phyloP scores from a whole-genome alignment of 441 rosid species.

The Cnidoscolus chayamansa region DNA sequence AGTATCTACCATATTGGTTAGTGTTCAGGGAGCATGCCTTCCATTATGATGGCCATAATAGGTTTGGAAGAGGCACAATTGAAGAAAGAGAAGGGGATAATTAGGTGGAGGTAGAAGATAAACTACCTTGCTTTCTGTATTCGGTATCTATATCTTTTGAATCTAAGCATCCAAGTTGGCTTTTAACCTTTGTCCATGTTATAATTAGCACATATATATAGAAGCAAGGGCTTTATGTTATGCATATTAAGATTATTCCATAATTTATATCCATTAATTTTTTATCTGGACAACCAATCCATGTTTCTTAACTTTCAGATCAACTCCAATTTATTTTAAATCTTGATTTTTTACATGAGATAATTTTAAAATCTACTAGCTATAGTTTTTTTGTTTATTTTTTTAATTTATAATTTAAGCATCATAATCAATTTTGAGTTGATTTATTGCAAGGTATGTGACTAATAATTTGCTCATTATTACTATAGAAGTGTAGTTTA shows the following conservation, averaged over 20 bases:
- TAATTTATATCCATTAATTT: not conserved
- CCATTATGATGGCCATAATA: not conserved
- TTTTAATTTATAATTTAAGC: not conserved
- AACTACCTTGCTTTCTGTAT: not conserved
- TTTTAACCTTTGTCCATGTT: not conserved
- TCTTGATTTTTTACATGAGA: too few species aligned
- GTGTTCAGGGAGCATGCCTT: too few species aligned
- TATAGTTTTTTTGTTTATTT: not conserved
- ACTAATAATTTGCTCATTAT: not conserved
- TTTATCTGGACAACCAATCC: not conserved
- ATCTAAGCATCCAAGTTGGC: not conserved
- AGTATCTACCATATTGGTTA: not conserved
- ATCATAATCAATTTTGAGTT: not conserved
- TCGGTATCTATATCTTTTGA: not conserved
- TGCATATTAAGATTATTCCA: not conserved
- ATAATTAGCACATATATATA: not conserved
- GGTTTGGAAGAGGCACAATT: not conserved
- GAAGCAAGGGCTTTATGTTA: not conserved
- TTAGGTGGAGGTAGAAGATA: not conserved
- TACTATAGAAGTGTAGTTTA: not conserved
- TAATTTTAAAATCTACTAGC: not conserved
- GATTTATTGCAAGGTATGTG: not conserved
- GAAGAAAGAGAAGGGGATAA: not conserved
- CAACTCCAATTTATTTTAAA: not conserved
- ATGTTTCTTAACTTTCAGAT: not conserved